These are phyloP conservation scores for Russula griseocarnosa DNA, from an alignment of 768 basidiomycete species.

Conservation along the genomic window DNA sequence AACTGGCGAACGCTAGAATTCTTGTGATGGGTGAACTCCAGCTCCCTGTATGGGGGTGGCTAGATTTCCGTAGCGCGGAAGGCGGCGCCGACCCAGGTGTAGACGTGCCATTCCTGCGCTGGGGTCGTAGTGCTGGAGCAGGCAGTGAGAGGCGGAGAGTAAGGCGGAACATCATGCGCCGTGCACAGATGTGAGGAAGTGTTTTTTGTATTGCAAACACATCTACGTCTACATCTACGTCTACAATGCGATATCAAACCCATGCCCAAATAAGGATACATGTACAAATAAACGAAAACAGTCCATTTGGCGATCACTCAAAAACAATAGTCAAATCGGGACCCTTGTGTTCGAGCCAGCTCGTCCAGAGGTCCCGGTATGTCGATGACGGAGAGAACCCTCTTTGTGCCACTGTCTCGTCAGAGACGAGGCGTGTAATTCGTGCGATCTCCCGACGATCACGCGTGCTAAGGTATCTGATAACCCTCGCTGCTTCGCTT, in stretches of 20 bases:
- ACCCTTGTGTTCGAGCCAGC: slow-evolving; percentile 39
- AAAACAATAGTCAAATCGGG: slow-evolving; percentile 38
- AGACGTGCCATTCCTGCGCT: slow-evolving; percentile 72
- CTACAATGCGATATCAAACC: background rate
- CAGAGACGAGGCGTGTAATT: slow-evolving; percentile 41
- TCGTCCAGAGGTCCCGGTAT: slow-evolving; percentile 40
- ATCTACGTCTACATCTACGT: too few relatives aligned
- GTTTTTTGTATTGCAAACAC: background rate
- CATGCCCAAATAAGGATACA: slow-evolving; percentile 14
- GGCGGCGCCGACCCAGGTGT: slow-evolving; percentile 52
- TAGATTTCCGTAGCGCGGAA: slow-evolving; percentile 55
- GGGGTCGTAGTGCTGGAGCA: slow-evolving; percentile 64
- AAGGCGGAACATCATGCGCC: slow-evolving; percentile 84
- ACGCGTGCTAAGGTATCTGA: slow-evolving; percentile 38
- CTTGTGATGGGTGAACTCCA: slow-evolving; percentile 87
- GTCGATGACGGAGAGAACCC: slow-evolving; percentile 28
- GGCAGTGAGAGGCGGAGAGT: slow-evolving; percentile 71
- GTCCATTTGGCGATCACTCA: slow-evolving; percentile 23
- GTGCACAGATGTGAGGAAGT: slow-evolving; percentile 56
- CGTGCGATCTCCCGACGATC: slow-evolving; percentile 42
- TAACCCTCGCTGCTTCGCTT: slow-evolving; percentile 34
- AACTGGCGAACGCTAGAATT: slow-evolving; percentile 44
- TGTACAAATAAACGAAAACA: background rate
- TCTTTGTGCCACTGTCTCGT: slow-evolving; percentile 37
- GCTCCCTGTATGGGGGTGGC: slow-evolving; percentile 80